Conservation (phyloP, 805 yeast genomes). For the Kuraishia hungarica region DNA sequence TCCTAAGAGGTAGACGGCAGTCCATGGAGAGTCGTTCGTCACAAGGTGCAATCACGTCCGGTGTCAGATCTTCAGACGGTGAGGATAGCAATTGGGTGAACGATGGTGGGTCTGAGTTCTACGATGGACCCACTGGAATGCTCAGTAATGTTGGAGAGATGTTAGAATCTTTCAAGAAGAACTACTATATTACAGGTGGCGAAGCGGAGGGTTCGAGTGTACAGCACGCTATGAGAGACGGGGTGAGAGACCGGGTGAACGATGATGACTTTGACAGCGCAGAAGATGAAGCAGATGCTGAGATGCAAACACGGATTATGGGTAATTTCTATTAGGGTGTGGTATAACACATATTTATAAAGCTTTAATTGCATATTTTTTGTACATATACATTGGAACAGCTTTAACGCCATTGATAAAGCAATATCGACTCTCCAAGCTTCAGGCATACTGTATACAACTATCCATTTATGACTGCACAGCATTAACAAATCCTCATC, state of each 20-base stretch:
- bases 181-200: not conserved
- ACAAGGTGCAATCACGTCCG: not conserved
- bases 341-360: not conserved
- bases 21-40: not conserved
- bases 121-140: conserved; percentile 68
- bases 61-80: not conserved
- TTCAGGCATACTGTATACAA: no score
- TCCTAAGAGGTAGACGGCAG: not conserved
- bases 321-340: conserved; percentile 2
- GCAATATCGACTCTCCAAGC: no score
- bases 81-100: conserved; percentile 40
- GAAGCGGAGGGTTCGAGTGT: not conserved
- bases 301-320: not conserved
- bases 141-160: conserved; percentile 55
- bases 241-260: not conserved
- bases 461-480: no score
- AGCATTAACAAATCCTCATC: not conserved
- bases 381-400: no score
- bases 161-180: conserved; percentile 33
- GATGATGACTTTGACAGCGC: not conserved
- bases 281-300: not conserved
- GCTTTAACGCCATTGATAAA: no score
- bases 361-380: not conserved
- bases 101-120: conserved; percentile 26
- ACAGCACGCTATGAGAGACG: not conserved